Conservation (phyloP, 1,284 basidiomycete species). For the Xerocomus minutiporus region DNA sequence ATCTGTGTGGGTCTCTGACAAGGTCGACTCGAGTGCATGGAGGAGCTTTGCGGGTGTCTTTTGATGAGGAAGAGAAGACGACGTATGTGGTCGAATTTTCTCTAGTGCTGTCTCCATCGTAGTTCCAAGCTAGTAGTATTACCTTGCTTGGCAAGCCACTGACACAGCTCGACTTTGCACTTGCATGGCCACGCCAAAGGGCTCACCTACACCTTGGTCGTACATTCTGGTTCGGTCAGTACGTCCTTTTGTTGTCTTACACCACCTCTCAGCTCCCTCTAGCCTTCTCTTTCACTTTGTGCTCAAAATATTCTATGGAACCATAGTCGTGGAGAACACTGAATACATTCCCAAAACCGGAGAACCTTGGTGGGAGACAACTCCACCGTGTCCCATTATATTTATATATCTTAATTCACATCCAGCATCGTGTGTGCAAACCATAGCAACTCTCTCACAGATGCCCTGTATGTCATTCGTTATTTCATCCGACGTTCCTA, state of each 20-base stretch:
- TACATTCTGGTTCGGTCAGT: slow-evolving; percentile 60
- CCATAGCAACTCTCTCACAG: slow-evolving; percentile 80
- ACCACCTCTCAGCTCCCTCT: slow-evolving; percentile 3
- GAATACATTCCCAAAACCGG: slow-evolving; percentile 68
- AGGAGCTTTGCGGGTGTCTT: slow-evolving; percentile 89
- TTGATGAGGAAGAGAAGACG: slow-evolving; percentile 81
- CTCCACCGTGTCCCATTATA: slow-evolving; percentile 15
- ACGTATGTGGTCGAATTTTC: slow-evolving; percentile 87
- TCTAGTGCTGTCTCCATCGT: slow-evolving; percentile 62
- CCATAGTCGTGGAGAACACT: slow-evolving; percentile 79
- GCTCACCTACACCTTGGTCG: slow-evolving; percentile 60
- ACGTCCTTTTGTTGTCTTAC: neutral
- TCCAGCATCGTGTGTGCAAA: slow-evolving; percentile 69
- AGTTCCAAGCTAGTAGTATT: neutral
- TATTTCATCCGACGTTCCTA: neutral
- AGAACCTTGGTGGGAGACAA: slow-evolving; percentile 58
- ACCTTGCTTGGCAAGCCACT: neutral
- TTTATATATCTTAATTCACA: slow-evolving; percentile 19
- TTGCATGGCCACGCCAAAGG: slow-evolving; percentile 35
- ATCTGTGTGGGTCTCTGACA: slow-evolving; percentile 74
- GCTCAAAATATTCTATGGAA: slow-evolving; percentile 83
- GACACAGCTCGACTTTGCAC: slow-evolving; percentile 3
- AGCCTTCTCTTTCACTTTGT: slow-evolving; percentile 73
- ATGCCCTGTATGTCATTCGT: slow-evolving; percentile 62
- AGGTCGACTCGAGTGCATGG: slow-evolving; percentile 83